Conservation (phyloP, 176 grass and related monocot genomes). For the Pontederia paniculata region DNA sequence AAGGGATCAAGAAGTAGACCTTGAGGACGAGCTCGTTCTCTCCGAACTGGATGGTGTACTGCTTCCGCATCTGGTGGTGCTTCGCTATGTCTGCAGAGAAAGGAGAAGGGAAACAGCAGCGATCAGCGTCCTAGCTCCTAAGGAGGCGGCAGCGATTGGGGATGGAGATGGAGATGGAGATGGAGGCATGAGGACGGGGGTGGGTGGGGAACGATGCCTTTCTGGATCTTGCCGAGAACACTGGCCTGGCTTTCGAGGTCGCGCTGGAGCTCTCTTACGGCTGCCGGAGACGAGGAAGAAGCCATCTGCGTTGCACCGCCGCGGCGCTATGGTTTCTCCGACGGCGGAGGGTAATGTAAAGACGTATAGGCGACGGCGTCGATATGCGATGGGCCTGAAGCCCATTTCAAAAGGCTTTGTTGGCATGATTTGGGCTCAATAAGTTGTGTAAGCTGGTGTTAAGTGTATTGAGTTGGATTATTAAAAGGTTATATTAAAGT, state of each 20-base stretch:
- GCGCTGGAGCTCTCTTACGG: constrained; percentile 64
- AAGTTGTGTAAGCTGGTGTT: no score
- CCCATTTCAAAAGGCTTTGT: no score
- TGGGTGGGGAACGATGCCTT: constrained; percentile 25
- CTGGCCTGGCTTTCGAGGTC: constrained; percentile 76
- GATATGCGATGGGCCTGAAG: no score
- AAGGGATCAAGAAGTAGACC: constrained; percentile 16
- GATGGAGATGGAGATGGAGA: background rate
- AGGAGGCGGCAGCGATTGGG: background rate
- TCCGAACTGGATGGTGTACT: constrained; percentile 96
- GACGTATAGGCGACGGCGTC: no score
- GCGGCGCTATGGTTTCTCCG: no score
- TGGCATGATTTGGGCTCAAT: no score
- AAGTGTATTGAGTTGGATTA: no score
- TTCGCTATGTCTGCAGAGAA: constrained; percentile 61
- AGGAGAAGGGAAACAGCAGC: background rate
- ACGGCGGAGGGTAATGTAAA: no score
- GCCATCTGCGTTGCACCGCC: no score
- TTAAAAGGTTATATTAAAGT: no score
- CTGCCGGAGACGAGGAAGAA: constrained; percentile 31
- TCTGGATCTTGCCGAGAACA: constrained; percentile 91
- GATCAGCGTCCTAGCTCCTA: no score
- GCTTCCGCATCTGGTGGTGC: constrained; percentile 97
- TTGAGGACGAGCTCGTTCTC: constrained; percentile 99
- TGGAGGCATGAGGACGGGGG: background rate